phyloP scores from a whole-genome alignment of 768 basidiomycete genomes.

The Rhodosporidiobolus sp. region DNA sequence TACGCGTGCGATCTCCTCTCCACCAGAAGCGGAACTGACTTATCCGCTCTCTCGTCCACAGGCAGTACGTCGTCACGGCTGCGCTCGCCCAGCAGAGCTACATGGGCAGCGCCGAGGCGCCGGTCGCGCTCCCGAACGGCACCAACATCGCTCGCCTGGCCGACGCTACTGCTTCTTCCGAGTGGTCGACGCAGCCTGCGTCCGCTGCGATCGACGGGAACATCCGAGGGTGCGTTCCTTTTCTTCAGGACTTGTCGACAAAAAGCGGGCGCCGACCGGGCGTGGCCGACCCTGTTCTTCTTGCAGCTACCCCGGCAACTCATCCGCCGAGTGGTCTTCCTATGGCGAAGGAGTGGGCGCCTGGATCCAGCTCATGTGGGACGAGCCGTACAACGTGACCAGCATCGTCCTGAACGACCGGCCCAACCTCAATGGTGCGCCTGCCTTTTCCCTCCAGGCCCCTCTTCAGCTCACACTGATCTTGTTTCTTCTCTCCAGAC shows the following conservation, averaged over 20 bases:
- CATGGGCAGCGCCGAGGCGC: conserved; percentile 17
- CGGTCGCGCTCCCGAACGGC: conserved; percentile 12
- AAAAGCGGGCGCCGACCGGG: too few species aligned
- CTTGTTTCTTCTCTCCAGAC: not conserved
- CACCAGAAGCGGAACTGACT: not conserved
- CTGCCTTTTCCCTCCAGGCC: too few species aligned
- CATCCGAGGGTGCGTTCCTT: conserved; percentile 30
- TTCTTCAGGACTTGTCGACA: too few species aligned
- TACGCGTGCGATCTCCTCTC: not conserved
- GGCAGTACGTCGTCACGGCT: conserved; percentile 33
- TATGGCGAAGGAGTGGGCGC: conserved; percentile 11
- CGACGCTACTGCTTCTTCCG: conserved; percentile 21
- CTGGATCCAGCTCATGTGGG: conserved; percentile 22
- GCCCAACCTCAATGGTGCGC: conserved; percentile 21
- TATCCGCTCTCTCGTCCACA: not conserved
- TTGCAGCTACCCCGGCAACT: conserved; percentile 37
- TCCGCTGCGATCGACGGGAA: conserved; percentile 31
- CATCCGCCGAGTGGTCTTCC: conserved; percentile 20
- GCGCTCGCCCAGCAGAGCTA: conserved; percentile 20
- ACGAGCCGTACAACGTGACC: conserved; percentile 12
- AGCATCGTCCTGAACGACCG: conserved; percentile 36
- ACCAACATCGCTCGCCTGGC: conserved; percentile 25
- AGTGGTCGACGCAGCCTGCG: not conserved
- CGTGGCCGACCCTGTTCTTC: too few species aligned
- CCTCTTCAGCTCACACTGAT: not conserved